Conservation (phyloP, 2,329 filamentous ascomycete genomes). For the Graphilbum sp. region DNA sequence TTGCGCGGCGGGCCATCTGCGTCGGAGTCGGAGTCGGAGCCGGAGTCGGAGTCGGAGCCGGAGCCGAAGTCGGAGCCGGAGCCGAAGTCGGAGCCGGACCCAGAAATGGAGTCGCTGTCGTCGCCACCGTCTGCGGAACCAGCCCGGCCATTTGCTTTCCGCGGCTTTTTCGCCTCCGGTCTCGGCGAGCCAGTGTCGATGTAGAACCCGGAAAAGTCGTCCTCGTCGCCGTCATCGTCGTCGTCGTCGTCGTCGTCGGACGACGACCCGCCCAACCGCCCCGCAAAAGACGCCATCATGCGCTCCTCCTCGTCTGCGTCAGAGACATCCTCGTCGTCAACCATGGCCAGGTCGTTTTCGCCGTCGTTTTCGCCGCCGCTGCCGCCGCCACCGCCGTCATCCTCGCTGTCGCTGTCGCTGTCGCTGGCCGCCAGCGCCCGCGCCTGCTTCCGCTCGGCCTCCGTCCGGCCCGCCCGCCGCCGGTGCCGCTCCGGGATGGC, state of each 20-base stretch:
- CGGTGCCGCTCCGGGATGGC: slow-evolving; percentile 25
- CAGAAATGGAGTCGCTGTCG: neutral
- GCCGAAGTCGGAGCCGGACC: too few species aligned
- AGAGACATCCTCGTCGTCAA: slow-evolving; percentile 13
- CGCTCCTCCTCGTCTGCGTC: slow-evolving; percentile 10
- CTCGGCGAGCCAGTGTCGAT: neutral
- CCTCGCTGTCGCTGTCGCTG: neutral
- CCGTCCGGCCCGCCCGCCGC: slow-evolving; percentile 12
- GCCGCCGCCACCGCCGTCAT: slow-evolving; percentile 9
- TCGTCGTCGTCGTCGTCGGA: slow-evolving; percentile 11
- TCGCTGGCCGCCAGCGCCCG: slow-evolving; percentile 10
- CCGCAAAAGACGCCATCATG: neutral
- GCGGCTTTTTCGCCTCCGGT: neutral
- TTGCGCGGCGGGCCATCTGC: slow-evolving; percentile 2
- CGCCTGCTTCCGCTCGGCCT: slow-evolving; percentile 15
- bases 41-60: too few species aligned
- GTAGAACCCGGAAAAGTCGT: slow-evolving; percentile 2
- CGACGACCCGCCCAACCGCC: slow-evolving; percentile 8
- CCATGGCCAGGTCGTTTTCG: neutral
- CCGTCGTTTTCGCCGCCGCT: neutral
- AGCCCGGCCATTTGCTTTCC: neutral
- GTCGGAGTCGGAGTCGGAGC: too few species aligned
- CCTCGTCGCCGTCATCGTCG: slow-evolving; percentile 12
- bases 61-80: too few species aligned
- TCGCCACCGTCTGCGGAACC: too few species aligned